phyloP scores from a whole-genome alignment of 1,284 basidiomycete genomes.

The Moesziomyces sp. region DNA sequence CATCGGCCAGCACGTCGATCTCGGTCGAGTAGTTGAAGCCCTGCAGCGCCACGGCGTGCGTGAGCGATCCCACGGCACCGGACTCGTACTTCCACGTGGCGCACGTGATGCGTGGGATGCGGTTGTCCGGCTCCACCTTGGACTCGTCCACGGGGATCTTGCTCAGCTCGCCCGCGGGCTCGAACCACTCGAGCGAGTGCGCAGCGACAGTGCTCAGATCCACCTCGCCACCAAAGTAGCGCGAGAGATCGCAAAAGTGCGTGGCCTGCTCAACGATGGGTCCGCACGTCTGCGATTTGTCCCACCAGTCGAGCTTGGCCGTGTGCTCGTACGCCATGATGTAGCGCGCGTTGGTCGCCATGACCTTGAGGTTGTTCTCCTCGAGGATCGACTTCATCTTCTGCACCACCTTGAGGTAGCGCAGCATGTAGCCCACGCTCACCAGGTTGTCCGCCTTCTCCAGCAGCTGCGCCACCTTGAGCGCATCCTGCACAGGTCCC shows the following conservation, averaged over 20 bases:
- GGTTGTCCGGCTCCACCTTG: conserved; percentile 72
- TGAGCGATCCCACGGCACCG: conserved; percentile 65
- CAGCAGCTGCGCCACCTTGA: conserved; percentile 67
- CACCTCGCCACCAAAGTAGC: conserved; percentile 98
- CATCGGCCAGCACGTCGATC: conserved; percentile 64
- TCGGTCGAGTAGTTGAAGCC: conserved; percentile 67
- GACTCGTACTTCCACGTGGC: conserved; percentile 67
- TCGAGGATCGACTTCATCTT: conserved; percentile 94
- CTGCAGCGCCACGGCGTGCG: conserved; percentile 66
- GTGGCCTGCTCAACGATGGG: conserved; percentile 97
- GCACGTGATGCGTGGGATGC: conserved; percentile 65
- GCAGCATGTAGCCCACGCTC: conserved; percentile 81
- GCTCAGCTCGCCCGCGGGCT: conserved; percentile 79
- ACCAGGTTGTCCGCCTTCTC: conserved; percentile 74
- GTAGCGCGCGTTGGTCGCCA: conserved; percentile 95
- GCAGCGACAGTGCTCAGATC: conserved; percentile 81
- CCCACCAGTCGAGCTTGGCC: conserved; percentile 93
- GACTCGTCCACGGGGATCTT: conserved; percentile 84
- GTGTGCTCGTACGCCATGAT: conserved; percentile 83
- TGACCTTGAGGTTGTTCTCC: conserved; percentile 94
- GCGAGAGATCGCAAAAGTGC: conserved; percentile 79
- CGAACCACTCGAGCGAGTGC: conserved; percentile 66
- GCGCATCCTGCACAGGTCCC: conserved; percentile 73
- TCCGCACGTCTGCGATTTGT: conserved; percentile 88
- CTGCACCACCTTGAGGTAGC: conserved; percentile 78